phyloP scores from a whole-genome alignment of 2,329 filamentous ascomycete species.

The Microascus cirrosus region DNA sequence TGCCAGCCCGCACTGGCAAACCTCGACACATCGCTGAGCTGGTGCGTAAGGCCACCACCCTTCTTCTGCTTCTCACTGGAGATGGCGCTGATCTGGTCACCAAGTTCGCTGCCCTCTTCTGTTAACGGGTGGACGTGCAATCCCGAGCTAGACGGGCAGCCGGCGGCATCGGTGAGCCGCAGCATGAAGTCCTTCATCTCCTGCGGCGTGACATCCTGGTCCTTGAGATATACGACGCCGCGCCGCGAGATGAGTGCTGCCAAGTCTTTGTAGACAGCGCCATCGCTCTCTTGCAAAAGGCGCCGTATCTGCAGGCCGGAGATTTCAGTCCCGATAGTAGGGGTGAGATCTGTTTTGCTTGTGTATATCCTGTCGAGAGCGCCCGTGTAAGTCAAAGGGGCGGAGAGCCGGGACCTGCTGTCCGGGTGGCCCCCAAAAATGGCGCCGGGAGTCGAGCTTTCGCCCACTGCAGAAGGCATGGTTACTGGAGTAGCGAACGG shows the following conservation, averaged over 20 bases:
- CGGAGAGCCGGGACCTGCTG: slow-evolving; percentile 15
- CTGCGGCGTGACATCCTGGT: slow-evolving; percentile 48
- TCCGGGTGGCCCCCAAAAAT: slow-evolving; percentile 18
- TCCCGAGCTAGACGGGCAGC: slow-evolving; percentile 41
- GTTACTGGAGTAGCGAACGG: neutral
- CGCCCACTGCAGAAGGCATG: slow-evolving; percentile 4
- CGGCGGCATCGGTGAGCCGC: slow-evolving; percentile 44
- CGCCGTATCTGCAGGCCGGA: slow-evolving; percentile 46
- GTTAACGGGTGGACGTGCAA: slow-evolving; percentile 50
- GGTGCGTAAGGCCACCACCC: slow-evolving; percentile 37
- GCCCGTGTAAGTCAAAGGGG: slow-evolving; percentile 8
- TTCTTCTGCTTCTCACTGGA: slow-evolving; percentile 44
- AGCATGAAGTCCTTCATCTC: slow-evolving; percentile 55
- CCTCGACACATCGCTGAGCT: slow-evolving; percentile 35
- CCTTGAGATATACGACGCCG: slow-evolving; percentile 60
- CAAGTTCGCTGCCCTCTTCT: slow-evolving; percentile 40
- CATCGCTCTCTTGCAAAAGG: slow-evolving; percentile 47
- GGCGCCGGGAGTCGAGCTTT: slow-evolving; percentile 5
- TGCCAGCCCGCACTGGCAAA: slow-evolving; percentile 41
- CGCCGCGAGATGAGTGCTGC: slow-evolving; percentile 61
- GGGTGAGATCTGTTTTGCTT: slow-evolving; percentile 36
- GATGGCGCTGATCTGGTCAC: slow-evolving; percentile 44
- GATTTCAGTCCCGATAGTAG: slow-evolving; percentile 51
- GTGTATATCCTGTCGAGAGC: slow-evolving; percentile 4
- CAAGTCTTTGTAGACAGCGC: slow-evolving; percentile 52